Base-by-base conservation (phyloP, 805 yeast genomes). In the Candida michaelii region DNA sequence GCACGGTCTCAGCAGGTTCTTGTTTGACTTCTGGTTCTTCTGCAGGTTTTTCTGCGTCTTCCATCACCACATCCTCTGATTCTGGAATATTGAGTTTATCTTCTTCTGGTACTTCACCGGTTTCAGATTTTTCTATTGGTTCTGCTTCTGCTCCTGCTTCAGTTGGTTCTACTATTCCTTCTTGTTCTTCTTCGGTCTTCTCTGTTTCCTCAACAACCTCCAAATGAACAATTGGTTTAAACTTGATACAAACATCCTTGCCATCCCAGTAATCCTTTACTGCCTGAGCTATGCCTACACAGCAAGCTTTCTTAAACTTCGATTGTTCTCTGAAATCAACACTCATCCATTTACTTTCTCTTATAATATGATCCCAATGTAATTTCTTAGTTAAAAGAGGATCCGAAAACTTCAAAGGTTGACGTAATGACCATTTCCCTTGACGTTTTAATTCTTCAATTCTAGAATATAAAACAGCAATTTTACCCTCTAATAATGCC, bases 391-490 rank as follows among this genome's bases (percentile, higher is more conserved):
- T 11, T 3, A 30, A 13, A 47, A 77, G 77, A 0, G 98, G 97
- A 50, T 88, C 95, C 10, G 72, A 56, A 54, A 74, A 83, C 48
- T 77, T 74, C 40, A 76, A 70, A 0, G 95, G 96, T 59, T 93
- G 99, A 40, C 95, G 74, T 40, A 93, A 68, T 16, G 96, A 83
- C 98, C 99, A 93, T 53, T 86, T 82, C 2, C 87, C 85, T 44
- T 84, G 83, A 36, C 95, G 72, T 59, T 89, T 88, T 48, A 93
- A 71, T 59, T 91, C 98, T 56, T 91, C 98, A 36, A 93, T 90
- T 47, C 98, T 73, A 1, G 95, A 85, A 53, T 89, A 85, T 14
- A 89, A 80, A 9, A 89, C 97, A 0, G 95, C 87, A 2, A 91
- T 82, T 58, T 90, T 85, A 3, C 97, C 96, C 58, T 93, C 99